Base-by-base conservation (phyloP, 768 basidiomycete species). In the Kockovaella imperatae region DNA sequence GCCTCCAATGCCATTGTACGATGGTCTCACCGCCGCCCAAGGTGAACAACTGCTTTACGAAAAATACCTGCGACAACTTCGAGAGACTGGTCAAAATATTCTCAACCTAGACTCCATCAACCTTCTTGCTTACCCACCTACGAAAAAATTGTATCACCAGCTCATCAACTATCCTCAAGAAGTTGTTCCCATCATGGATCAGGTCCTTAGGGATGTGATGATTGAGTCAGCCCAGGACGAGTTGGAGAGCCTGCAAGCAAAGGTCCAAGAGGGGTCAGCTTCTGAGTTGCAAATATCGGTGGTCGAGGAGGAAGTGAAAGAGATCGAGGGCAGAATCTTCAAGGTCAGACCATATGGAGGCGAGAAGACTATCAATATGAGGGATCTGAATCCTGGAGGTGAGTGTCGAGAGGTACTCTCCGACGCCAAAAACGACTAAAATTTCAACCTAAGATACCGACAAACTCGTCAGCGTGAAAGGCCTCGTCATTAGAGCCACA, bases 131-230 rank as follows among this genome's bases (percentile, higher is more conserved):
- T 99, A 86, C 69, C 86, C 88, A 0, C 80, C 83, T 10, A 80
- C 80, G 49, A 82, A 79, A 64, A 95, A 89, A 69, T 75, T 99
- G 14, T 80, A 87, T 64, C 74, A 74, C 17, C 89, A 95, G 65
- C 78, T 99, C 3, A 71, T 82, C 52, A 90, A 88, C 63, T 97
- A 95, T 71, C 95, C 95, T 0, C 91, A 97, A 70, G 95, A 99
- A 76, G 83, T 96, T 39, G 78, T 99, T 40, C 93, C 95, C 1
- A 87, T 87, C 20, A 90, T 96, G 85, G 95, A 99, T 76, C 87
- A 93, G 61, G 83, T 89, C 0, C 74, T 97, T 58, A 90, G 91
- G 72, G 93, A 96, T 64, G 74, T 86, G 42, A 86, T 96, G 85
- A 73, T 96, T 44, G 86, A 88, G 58, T 66, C 85, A 35, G 87